Evolutionary conservation across 176 grass and related monocot genomes (phyloP).

Genomic region (Pontederia paniculata): DNA sequence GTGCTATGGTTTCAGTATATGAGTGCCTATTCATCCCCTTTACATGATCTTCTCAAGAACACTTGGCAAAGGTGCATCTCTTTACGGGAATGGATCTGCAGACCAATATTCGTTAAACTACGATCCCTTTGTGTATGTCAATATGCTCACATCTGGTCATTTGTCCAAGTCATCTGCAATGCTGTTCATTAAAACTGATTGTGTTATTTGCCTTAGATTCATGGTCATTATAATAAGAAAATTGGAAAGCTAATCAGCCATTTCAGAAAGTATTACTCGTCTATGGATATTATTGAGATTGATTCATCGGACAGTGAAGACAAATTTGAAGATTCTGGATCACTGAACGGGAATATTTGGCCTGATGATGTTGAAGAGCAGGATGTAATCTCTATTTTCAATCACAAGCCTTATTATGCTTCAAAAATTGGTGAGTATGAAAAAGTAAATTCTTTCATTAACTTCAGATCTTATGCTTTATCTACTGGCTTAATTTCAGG

Average conservation of each 20-base stretch:
- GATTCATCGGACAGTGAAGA: conserved; percentile 17
- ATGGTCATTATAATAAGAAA: background rate
- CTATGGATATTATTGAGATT: conserved; percentile 21
- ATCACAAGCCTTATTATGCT: background rate
- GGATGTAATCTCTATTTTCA: background rate
- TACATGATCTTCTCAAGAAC: background rate
- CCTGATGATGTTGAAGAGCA: background rate
- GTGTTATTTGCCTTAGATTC: background rate
- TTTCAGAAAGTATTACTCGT: background rate
- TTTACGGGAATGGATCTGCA: conserved; percentile 1
- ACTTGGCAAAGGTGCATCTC: background rate
- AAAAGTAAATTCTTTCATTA: no score
- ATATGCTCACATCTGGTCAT: background rate
- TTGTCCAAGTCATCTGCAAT: background rate
- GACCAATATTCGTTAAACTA: background rate
- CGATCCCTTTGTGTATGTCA: background rate
- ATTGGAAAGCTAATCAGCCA: background rate
- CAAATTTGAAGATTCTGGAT: background rate
- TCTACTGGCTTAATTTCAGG: background rate
- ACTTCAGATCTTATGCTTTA: background rate
- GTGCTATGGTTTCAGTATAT: no score
- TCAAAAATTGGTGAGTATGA: no score
- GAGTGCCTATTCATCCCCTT: no score
- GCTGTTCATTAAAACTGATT: background rate
- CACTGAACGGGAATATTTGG: background rate